A percentile compares a stretch with the other conserved stretches of the same genome.
These are phyloP conservation scores for Cercospora berteroae DNA, from an alignment of 2,329 filamentous ascomycete genomes.

Conservation along the genomic window DNA sequence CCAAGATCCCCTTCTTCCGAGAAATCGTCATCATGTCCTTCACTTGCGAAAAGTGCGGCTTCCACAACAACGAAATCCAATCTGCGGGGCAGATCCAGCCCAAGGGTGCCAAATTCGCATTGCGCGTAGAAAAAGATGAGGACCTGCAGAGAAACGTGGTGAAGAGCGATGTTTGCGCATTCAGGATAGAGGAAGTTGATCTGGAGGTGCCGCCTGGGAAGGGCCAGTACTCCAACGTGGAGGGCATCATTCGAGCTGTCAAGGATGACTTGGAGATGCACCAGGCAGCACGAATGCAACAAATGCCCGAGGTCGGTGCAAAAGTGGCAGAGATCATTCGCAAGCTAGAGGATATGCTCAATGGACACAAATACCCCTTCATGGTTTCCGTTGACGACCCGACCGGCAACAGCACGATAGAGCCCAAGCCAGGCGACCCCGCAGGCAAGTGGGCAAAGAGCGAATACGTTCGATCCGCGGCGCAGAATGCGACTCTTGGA, in stretches of 20 bases:
- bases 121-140: conserved; percentile 67
- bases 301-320: conserved; percentile 72
- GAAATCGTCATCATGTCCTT: conserved; percentile 98
- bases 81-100: conserved; percentile 89
- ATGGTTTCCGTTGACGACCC: conserved; percentile 84
- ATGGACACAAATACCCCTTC: conserved; percentile 79
- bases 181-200: conserved; percentile 87
- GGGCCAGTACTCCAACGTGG: conserved; percentile 89
- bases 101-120: conserved; percentile 78
- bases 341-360: conserved; percentile 73
- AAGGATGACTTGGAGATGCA: conserved; percentile 76
- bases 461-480: conserved; percentile 76
- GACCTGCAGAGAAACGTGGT: conserved; percentile 87
- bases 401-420: conserved; percentile 94
- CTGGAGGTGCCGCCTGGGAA: conserved; percentile 89
- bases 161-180: conserved; percentile 82
- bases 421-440: conserved; percentile 70
- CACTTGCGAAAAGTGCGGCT: conserved; percentile 81
- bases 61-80: conserved; percentile 91
- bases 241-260: conserved; percentile 78
- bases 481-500: conserved; percentile 84
- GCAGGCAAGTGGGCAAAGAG: conserved; percentile 87
- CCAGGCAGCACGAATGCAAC: conserved; percentile 76
- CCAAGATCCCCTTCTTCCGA: conserved; percentile 93
- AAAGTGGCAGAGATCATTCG: conserved; percentile 76